Conservation (phyloP, 108 stramenopile genomes). For the Phaeodactylum tricornutum region DNA sequence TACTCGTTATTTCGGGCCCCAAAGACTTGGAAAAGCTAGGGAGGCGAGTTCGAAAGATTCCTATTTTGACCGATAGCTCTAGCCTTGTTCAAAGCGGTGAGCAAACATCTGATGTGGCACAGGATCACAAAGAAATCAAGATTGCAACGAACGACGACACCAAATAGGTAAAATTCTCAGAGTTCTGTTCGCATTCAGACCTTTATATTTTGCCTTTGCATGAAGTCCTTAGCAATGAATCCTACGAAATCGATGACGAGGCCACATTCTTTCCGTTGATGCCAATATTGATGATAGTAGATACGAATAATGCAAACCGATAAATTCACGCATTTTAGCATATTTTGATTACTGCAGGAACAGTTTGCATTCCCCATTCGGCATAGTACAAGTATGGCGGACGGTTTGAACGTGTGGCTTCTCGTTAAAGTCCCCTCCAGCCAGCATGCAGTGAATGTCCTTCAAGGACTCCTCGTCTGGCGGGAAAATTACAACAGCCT, state of each 20-base stretch:
- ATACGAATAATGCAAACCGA: not conserved
- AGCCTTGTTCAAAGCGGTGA: no score
- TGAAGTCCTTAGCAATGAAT: not conserved
- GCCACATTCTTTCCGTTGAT: not conserved
- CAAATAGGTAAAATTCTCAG: not conserved
- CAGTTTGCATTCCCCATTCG: not conserved
- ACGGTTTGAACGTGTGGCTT: not conserved
- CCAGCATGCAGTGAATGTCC: slow-evolving; percentile 20
- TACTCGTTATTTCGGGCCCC: slow-evolving; percentile 31
- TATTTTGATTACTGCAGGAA: not conserved
- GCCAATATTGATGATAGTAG: not conserved
- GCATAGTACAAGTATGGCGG: not conserved
- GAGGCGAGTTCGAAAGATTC: slow-evolving; percentile 6
- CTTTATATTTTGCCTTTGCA: not conserved
- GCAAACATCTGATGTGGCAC: no score
- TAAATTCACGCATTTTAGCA: not conserved
- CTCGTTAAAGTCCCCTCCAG: not conserved
- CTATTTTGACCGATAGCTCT: no score
- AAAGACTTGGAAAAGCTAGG: slow-evolving; percentile 7
- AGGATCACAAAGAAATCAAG: not conserved
- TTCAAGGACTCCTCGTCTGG: slow-evolving; percentile 13
- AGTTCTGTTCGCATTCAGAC: not conserved
- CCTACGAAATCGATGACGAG: not conserved
- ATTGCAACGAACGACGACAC: slow-evolving; percentile 1
- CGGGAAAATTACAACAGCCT: slow-evolving; percentile 18